Conservation (phyloP, 2,329 filamentous ascomycete genomes). For the Didymella pinodella region DNA sequence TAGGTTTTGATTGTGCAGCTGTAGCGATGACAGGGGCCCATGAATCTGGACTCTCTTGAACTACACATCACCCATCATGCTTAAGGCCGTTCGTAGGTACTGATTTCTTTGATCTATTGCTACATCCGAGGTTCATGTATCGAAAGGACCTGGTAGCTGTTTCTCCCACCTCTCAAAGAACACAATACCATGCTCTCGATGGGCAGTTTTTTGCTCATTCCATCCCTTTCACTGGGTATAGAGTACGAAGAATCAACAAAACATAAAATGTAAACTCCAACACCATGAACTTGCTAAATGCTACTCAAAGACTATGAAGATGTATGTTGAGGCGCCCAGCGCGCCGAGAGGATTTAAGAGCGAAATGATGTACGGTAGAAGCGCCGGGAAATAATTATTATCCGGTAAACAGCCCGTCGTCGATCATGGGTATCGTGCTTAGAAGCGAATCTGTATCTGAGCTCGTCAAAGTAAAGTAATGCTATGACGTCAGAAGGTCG, state of each 20-base stretch:
- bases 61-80: not conserved
- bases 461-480: conserved; percentile 14
- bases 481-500: not conserved
- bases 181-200: not conserved
- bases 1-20: no score
- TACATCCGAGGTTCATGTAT: conserved; percentile 1
- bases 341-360: conserved; percentile 8
- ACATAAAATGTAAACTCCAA: not conserved
- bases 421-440: conserved; percentile 29
- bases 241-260: conserved; percentile 5
- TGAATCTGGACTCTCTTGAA: not conserved
- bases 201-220: not conserved
- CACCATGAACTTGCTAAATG: conserved; percentile 14
- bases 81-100: not conserved
- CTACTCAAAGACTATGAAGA: conserved; percentile 14
- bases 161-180: not conserved
- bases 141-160: not conserved
- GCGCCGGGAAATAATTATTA: conserved; percentile 9
- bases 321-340: not conserved
- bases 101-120: conserved; percentile 18
- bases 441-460: conserved; percentile 18
- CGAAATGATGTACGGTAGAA: conserved; percentile 12
- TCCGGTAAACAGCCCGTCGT: conserved; percentile 29
- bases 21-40: no score
- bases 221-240: conserved; percentile 15